These are phyloP conservation scores for Curvularia lunata DNA, from an alignment of 2,329 filamentous ascomycete genomes.

Conservation along the genomic window DNA sequence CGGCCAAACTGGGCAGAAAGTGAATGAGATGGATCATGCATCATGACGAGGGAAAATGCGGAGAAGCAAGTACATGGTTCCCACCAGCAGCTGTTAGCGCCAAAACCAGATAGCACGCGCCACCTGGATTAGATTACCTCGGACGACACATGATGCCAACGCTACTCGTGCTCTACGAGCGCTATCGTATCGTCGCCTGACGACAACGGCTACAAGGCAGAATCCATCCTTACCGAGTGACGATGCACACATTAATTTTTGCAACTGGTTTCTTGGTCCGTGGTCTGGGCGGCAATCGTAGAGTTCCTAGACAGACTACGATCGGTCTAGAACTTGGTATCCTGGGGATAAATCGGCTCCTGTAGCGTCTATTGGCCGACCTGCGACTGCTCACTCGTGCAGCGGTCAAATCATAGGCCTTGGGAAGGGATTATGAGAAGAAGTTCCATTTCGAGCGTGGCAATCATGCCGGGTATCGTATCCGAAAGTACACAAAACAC, in stretches of 20 bases:
- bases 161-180: not conserved
- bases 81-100: conserved; percentile 1
- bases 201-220: not conserved
- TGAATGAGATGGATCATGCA: conserved; percentile 5
- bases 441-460: conserved; percentile 11
- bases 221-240: not conserved
- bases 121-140: not conserved
- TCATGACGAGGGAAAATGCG: conserved; percentile 7
- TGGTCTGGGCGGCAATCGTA: not conserved
- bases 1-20: not conserved
- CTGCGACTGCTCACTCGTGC: not conserved
- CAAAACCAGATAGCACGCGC: conserved; percentile 3
- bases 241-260: not conserved
- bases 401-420: not conserved
- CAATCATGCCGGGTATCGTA: conserved; percentile 19
- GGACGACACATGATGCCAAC: not conserved
- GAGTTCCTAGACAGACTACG: not conserved
- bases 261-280: not conserved
- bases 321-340: not conserved
- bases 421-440: not conserved
- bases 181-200: not conserved
- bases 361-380: not conserved
- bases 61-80: conserved; percentile 4
- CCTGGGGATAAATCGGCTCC: not conserved
- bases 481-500: conserved; percentile 11